phyloP scores from a whole-genome alignment of 1,139 yeast genomes.

The Saccharomyces pastorianus region DNA sequence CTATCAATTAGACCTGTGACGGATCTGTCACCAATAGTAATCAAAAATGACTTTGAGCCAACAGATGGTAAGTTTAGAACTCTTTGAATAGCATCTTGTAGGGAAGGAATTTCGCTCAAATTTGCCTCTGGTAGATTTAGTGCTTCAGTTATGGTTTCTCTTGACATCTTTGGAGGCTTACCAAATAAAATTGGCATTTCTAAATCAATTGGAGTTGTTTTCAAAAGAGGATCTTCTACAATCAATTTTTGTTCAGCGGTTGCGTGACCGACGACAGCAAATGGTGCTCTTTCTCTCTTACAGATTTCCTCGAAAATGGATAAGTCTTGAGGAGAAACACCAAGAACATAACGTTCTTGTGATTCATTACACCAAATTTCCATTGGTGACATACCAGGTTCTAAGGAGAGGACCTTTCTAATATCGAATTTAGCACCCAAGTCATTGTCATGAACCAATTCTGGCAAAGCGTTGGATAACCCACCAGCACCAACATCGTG shows the following conservation, averaged over 20 bases:
- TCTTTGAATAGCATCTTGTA: conserved; percentile 67
- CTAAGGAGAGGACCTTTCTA: conserved; percentile 82
- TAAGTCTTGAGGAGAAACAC: conserved; percentile 76
- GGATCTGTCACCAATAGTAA: conserved; percentile 95
- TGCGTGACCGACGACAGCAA: conserved; percentile 91
- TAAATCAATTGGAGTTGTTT: conserved; percentile 83
- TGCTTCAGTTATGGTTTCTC: conserved; percentile 60
- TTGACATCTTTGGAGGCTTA: conserved; percentile 91
- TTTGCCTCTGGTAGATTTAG: conserved; percentile 50
- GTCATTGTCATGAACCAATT: conserved; percentile 92
- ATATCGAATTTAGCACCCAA: conserved; percentile 91
- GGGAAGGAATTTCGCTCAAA: conserved; percentile 33
- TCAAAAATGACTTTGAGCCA: conserved; percentile 88
- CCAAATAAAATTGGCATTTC: conserved; percentile 97
- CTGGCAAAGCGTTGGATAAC: conserved; percentile 92
- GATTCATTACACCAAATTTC: conserved; percentile 99
- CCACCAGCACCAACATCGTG: conserved; percentile 99
- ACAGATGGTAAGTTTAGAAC: conserved; percentile 89
- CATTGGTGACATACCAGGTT: conserved; percentile 99
- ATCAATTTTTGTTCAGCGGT: conserved; percentile 78
- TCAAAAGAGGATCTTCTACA: conserved; percentile 68
- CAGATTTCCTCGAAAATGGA: conserved; percentile 69
- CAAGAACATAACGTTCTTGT: conserved; percentile 94
- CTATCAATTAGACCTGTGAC: conserved; percentile 95
- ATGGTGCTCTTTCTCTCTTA: conserved; percentile 93